A percentile compares a stretch with the other conserved stretches of the same genome.
These are phyloP conservation scores for Annulohypoxylon maeteangense DNA, from an alignment of 495 filamentous ascomycete genomes.

Conservation along the genomic window DNA sequence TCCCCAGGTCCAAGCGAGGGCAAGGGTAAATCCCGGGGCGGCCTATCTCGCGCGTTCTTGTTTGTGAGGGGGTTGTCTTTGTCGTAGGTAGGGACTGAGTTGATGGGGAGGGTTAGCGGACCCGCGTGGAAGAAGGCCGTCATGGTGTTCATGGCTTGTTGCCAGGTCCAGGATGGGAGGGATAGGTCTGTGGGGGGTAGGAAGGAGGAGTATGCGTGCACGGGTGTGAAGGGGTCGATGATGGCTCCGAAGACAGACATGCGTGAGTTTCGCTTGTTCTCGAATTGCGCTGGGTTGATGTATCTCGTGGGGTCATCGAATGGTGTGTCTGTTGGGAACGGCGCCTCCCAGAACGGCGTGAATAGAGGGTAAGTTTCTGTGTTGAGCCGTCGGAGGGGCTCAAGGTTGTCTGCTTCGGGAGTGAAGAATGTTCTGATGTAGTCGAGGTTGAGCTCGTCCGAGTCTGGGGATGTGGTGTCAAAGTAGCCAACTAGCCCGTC, in stretches of 20 bases:
- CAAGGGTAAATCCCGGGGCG: conserved; percentile 32
- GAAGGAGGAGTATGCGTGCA: conserved; percentile 54
- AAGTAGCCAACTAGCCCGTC: conserved; percentile 62
- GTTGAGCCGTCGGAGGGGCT: conserved; percentile 12
- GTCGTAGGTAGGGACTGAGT: conserved; percentile 45
- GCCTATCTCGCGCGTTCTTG: not conserved
- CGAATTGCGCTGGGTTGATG: not conserved
- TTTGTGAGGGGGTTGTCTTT: conserved; percentile 20
- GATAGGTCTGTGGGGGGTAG: conserved; percentile 50
- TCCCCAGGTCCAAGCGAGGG: conserved; percentile 39
- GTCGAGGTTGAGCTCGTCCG: conserved; percentile 43
- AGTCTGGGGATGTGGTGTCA: not conserved
- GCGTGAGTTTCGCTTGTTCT: conserved; percentile 18
- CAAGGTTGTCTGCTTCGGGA: conserved; percentile 1
- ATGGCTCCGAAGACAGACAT: conserved; percentile 49
- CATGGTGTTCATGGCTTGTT: conserved; percentile 56
- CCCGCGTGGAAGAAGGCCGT: conserved; percentile 60
- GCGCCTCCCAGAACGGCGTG: conserved; percentile 36
- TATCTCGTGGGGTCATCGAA: not conserved
- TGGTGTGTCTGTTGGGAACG: not conserved
- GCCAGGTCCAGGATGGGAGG: conserved; percentile 57
- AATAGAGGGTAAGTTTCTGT: conserved; percentile 38
- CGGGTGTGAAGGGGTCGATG: conserved; percentile 58
- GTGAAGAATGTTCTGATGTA: conserved; percentile 50
- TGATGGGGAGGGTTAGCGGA: conserved; percentile 48